Evolutionary conservation across 2,329 filamentous ascomycete genomes (phyloP).

Genomic region (Fonsecaea nubica): DNA sequence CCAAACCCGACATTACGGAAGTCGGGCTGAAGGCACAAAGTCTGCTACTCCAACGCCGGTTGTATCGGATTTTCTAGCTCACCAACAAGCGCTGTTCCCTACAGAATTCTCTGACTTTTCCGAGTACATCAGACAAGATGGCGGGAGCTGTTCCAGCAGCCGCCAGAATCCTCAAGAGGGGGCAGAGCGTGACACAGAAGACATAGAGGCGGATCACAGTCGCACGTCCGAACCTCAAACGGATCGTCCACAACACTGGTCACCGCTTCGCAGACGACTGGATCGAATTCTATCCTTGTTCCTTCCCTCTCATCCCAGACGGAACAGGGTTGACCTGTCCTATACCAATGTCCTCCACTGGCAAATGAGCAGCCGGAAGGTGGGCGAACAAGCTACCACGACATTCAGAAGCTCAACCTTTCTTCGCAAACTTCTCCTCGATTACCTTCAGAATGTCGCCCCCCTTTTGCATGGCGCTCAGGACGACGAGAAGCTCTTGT

Average conservation of each 20-base stretch:
- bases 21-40: neutral
- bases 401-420: conserved; percentile 38
- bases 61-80: conserved; percentile 10
- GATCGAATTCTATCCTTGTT: conserved; percentile 25
- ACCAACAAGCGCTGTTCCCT: conserved; percentile 10
- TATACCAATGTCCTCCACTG: conserved; percentile 25
- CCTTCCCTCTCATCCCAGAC: conserved; percentile 24
- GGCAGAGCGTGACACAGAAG: neutral
- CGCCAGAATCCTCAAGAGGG: neutral
- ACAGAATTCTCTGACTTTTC: conserved; percentile 19
- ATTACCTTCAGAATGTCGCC: conserved; percentile 48
- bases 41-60: neutral
- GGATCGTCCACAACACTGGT: neutral
- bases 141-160: neutral
- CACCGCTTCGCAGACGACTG: conserved; percentile 10
- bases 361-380: conserved; percentile 14
- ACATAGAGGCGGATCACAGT: neutral
- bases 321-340: conserved; percentile 29
- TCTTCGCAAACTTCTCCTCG: conserved; percentile 46
- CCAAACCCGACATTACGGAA: conserved; percentile 2
- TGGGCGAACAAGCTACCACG: conserved; percentile 27
- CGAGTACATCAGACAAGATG: conserved; percentile 13
- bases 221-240: neutral
- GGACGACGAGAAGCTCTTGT: conserved; percentile 36
- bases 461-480: conserved; percentile 38